Percentiles rank a stretch among this genome's conserved stretches.
Evolutionary conservation across 352 stramenopile genomes (phyloP).

Genomic region (Saprolegnia diclina): DNA sequence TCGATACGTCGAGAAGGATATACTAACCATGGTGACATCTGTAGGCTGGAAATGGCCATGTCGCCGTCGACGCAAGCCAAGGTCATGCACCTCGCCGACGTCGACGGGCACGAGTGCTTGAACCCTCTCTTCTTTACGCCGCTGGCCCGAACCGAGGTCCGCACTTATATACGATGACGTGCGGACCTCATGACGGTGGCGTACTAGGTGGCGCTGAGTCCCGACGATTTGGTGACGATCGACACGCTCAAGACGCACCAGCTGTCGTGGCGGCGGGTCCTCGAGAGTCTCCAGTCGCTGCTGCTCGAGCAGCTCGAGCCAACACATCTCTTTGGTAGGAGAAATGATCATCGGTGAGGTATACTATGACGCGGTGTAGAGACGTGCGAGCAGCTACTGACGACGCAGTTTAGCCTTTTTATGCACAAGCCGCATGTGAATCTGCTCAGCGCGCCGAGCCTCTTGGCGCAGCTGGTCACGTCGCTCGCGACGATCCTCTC

Average conservation of each 20-base stretch:
- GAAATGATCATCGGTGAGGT: background rate
- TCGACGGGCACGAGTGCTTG: background rate
- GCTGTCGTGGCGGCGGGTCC: background rate
- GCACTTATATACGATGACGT: no score
- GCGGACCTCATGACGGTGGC: no score
- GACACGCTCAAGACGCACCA: constrained; percentile 10
- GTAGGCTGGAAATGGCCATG: constrained; percentile 13
- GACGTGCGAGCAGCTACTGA: constrained; percentile 2
- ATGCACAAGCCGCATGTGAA: constrained; percentile 23
- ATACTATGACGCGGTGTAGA: background rate
- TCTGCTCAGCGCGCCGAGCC: background rate
- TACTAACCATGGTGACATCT: no score
- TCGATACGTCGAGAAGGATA: no score
- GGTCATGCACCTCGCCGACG: constrained; percentile 8
- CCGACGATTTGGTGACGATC: background rate
- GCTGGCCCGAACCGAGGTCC: constrained; percentile 1
- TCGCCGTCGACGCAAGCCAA: background rate
- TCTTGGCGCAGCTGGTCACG: background rate
- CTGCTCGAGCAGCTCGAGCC: background rate
- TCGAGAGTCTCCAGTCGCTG: constrained; percentile 6
- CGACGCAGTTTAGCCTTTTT: background rate
- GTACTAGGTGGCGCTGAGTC: background rate
- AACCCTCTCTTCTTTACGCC: background rate
- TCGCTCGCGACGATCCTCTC: constrained; percentile 15
- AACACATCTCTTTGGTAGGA: background rate